These are phyloP conservation scores for Jamesozyma spencerorum DNA, from an alignment of 805 yeast genomes.

Conservation along the genomic window DNA sequence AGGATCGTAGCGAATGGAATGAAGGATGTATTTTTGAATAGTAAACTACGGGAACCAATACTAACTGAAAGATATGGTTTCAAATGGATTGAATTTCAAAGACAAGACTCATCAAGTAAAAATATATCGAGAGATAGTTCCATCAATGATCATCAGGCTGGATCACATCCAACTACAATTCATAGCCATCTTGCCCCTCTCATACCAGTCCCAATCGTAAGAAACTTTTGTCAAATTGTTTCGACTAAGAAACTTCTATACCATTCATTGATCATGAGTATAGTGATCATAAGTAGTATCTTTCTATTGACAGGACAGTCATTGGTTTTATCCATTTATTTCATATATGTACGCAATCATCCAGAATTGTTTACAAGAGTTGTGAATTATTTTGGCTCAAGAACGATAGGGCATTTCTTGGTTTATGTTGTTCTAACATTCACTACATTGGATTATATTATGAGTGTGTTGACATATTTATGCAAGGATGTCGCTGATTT, in stretches of 20 bases:
- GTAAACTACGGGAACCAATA: constrained; percentile 2
- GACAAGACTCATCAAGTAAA: no score
- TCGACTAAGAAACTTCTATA: constrained; percentile 7
- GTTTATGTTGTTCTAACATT: constrained; percentile 29
- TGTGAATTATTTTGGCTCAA: constrained; percentile 30
- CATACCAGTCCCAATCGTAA: background rate
- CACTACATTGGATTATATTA: constrained; percentile 14
- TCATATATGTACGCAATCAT: constrained; percentile 34
- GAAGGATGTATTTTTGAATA: constrained; percentile 3
- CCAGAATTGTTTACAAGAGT: constrained; percentile 24
- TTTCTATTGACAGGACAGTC: constrained; percentile 28
- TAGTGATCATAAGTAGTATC: constrained; percentile 15
- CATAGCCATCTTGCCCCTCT: background rate
- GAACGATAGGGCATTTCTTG: constrained; percentile 24
- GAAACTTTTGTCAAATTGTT: constrained; percentile 8
- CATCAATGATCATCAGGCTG: no score
- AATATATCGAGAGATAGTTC: no score
- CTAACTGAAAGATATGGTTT: constrained; percentile 7
- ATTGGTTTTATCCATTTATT: constrained; percentile 32
- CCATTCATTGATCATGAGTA: constrained; percentile 8
- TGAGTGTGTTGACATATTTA: constrained; percentile 15
- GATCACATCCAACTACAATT: background rate
- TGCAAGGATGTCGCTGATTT: constrained; percentile 21
- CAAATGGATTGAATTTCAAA: constrained; percentile 5
- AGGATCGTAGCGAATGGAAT: constrained; percentile 11